These are phyloP conservation scores for Stygiomarasmius scandens DNA, from an alignment of 1,284 basidiomycete species.

Conservation along the genomic window DNA sequence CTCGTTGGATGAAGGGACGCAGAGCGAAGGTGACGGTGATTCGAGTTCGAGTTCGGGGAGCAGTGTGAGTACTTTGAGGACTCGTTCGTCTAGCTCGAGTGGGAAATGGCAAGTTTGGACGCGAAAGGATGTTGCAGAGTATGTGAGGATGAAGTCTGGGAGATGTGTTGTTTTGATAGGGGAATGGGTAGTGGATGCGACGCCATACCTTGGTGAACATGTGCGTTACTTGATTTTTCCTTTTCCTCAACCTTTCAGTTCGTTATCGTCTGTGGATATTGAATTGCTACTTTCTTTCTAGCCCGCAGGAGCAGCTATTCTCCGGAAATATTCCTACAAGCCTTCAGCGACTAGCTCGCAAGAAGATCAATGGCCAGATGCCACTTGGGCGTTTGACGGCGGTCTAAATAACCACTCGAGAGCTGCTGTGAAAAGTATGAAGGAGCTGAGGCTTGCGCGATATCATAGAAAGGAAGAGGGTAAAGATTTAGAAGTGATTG, in stretches of 20 bases:
- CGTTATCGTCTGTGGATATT: no score
- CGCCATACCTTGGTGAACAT: constrained; percentile 67
- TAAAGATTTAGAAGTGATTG: background rate
- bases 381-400: constrained; percentile 69
- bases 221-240: constrained; percentile 37
- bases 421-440: constrained; percentile 59
- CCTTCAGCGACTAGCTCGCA: constrained; percentile 1
- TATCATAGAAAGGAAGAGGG: constrained; percentile 22
- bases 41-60: constrained; percentile 10
- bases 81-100: background rate
- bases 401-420: constrained; percentile 75
- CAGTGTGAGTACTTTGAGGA: background rate
- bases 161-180: constrained; percentile 61
- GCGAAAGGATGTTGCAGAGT: constrained; percentile 35
- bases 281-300: no score
- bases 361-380: constrained; percentile 36
- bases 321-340: constrained; percentile 49
- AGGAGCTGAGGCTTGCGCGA: constrained; percentile 49
- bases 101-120: constrained; percentile 47
- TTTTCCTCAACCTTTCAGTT: background rate
- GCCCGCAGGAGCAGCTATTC: constrained; percentile 56
- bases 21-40: background rate
- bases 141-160: constrained; percentile 35
- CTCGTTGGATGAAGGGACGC: background rate
- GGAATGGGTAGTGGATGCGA: constrained; percentile 66